A percentile compares a stretch with the other conserved stretches of the same genome.
These are phyloP conservation scores for Thalia dealbata DNA, from an alignment of 176 grass and related monocot species.

Conservation along the genomic window DNA sequence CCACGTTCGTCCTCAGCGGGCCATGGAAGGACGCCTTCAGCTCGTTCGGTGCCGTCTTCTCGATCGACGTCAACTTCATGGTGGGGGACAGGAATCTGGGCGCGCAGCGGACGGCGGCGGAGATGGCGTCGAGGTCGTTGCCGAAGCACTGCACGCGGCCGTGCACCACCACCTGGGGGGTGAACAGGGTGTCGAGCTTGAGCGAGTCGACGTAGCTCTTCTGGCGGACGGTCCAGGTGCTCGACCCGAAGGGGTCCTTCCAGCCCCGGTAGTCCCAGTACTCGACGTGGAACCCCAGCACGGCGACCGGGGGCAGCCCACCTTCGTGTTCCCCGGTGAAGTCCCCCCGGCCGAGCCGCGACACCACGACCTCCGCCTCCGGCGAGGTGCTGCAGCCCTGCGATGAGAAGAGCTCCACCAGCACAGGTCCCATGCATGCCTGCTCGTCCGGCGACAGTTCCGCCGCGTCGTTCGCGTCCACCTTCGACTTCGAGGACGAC, in stretches of 20 bases:
- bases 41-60: slow-evolving; percentile 34
- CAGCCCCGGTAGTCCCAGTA: slow-evolving; percentile 9
- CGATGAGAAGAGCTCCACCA: slow-evolving; percentile 78
- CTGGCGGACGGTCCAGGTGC: slow-evolving; percentile 11
- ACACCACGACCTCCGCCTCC: background rate
- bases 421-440: slow-evolving; percentile 41
- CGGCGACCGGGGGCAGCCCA: background rate
- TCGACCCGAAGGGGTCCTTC: slow-evolving; percentile 1
- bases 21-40: slow-evolving; percentile 66
- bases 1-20: slow-evolving; percentile 39
- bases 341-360: background rate
- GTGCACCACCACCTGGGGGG: slow-evolving; percentile 70
- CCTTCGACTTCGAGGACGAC: background rate
- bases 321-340: background rate
- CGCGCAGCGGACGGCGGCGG: slow-evolving; percentile 36
- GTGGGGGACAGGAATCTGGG: slow-evolving; percentile 47
- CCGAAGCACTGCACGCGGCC: slow-evolving; percentile 72
- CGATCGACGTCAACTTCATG: slow-evolving; percentile 73
- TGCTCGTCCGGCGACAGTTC: slow-evolving; percentile 33
- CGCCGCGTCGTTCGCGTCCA: slow-evolving; percentile 15
- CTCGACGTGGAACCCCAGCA: slow-evolving; percentile 81
- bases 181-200: slow-evolving; percentile 81
- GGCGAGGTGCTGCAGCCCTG: background rate
- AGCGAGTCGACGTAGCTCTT: slow-evolving; percentile 88
- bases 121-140: slow-evolving; percentile 57